Evolutionary conservation across 805 yeast species (phyloP), one percentile per base, ranked within the genome.

Genomic region (Spathaspora girioi): DNA sequence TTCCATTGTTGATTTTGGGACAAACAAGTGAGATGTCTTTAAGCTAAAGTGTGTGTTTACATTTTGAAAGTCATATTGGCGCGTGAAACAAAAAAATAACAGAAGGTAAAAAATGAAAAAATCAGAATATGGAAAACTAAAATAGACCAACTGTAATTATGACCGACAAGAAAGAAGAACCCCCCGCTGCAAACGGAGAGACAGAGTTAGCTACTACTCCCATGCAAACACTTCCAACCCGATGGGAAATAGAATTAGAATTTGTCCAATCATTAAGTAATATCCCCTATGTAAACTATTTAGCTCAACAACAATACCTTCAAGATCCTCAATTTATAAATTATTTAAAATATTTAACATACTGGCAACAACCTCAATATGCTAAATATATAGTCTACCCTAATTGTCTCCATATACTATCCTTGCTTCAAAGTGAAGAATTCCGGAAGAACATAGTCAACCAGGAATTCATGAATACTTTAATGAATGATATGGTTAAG

Each of bases 191-290:
- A 3, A 35, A 35, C 17, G 40, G 40, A 12, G 40, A 43, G 17
- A 32, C 38, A 18, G 38, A 45, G 8, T 18, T 45, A 31, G 18
- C 20, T 23, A 18, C 20, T 23, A 46, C 43, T 11, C 18, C 59
- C 35, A 56, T 57, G 7, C 57, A 56, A 19, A 57, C 62, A 26
- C 71, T 81, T n/a, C 91, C 93, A n/a, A 79, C 87, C 5, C 67
- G 96, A 51, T 89, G 93, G 89, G 96, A 89, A 61, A 82, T 89
- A 19, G 96, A 89, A 59, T 75, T 89, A n/a, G 97, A 88, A 80
- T 93, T 93, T 69, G 96, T 93, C 2, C 98, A 93, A 69, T 86
- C 96, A 14, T 75, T 93, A 32, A 89, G 97, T 2, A 94, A 93
- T 66, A 83, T 93, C 44, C 96, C 87, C 65, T 93, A 92, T 63